Evolutionary conservation across 1,284 basidiomycete species (phyloP), one percentile per base, ranked within the genome.

Genomic region (Ceratobasidium sp.): DNA sequence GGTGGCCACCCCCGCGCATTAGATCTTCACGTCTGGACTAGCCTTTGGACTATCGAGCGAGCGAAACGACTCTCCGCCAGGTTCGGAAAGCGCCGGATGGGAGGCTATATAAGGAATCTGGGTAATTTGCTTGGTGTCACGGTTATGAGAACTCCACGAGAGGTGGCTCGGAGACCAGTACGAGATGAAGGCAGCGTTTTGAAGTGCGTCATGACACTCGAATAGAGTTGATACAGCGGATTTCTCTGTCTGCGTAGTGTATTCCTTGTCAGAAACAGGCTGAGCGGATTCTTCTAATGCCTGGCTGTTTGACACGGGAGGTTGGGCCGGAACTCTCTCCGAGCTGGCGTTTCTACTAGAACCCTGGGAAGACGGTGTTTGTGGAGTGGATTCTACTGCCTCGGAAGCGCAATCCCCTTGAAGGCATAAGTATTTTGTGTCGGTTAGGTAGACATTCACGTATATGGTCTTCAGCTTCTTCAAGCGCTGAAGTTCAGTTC

Each of bases 361-460:
- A 13, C 42, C 59, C n/a, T 15, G 23, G 28, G 33, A 33, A 4
- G 33, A 4, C 33, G 33, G 33, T 4, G 33, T n/a, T 26, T n/a
- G 17, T n/a, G 40, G 9, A n/a, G 50, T 23, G 33, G 33, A 33
- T 33, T 33, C 33, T 33, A 33, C 33, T 33, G 33, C 33, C 33
- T 33, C 33, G 33, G 40, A 17, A 3, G 28, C 42, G 38, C 54
- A 64, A 13, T 0, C 26, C 40, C 23, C 40, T n/a, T 42, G 13
- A 20, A 38, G 9, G 15, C 13, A 54, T 17, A 75, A 17, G 52
- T 75, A 75, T 33, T 75, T 75, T 20, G 73, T 75, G 23, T 75
- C 73, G 7, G 73, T 75, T 23, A 75, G 38, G 23, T 75, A 75
- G 23, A 75, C 73, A 23, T 75, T 75, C 4, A 75, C 73, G 73